These are phyloP conservation scores for Thecaphora thlaspeos DNA, from an alignment of 1,284 basidiomycete genomes.

Conservation along the genomic window DNA sequence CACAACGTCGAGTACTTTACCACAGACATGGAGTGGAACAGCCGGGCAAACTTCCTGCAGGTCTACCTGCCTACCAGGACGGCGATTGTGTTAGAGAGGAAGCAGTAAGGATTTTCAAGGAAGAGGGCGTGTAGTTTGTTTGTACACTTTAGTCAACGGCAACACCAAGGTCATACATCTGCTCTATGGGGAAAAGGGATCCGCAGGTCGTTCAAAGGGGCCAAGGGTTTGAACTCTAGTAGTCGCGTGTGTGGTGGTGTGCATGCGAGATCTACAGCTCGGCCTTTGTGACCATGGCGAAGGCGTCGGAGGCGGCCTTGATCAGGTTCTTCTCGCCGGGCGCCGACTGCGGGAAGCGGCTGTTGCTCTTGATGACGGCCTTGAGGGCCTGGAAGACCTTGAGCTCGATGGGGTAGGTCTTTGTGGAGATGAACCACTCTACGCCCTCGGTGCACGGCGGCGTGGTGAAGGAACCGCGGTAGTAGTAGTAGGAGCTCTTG, in stretches of 20 bases:
- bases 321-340: not conserved
- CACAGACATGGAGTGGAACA: slow-evolving; percentile 86
- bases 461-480: not conserved
- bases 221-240: too few relatives aligned
- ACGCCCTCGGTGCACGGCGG: not conserved
- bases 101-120: too few relatives aligned
- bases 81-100: slow-evolving; percentile 66
- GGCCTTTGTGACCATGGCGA: too few relatives aligned
- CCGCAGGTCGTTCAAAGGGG: too few relatives aligned
- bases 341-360: not conserved
- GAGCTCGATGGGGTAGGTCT: not conserved
- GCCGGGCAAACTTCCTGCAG: slow-evolving; percentile 72
- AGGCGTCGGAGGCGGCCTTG: not conserved
- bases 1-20: slow-evolving; percentile 70
- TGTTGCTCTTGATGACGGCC: not conserved
- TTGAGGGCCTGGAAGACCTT: not conserved
- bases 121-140: too few relatives aligned
- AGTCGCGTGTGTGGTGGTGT: too few relatives aligned
- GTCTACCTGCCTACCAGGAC: slow-evolving; percentile 75
- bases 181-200: too few relatives aligned
- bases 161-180: too few relatives aligned
- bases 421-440: not conserved
- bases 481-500: not conserved
- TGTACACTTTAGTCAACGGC: too few relatives aligned
- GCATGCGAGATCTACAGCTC: too few relatives aligned